phyloP scores from a whole-genome alignment of 1,284 basidiomycete genomes.

The Rhodotorula sp. region DNA sequence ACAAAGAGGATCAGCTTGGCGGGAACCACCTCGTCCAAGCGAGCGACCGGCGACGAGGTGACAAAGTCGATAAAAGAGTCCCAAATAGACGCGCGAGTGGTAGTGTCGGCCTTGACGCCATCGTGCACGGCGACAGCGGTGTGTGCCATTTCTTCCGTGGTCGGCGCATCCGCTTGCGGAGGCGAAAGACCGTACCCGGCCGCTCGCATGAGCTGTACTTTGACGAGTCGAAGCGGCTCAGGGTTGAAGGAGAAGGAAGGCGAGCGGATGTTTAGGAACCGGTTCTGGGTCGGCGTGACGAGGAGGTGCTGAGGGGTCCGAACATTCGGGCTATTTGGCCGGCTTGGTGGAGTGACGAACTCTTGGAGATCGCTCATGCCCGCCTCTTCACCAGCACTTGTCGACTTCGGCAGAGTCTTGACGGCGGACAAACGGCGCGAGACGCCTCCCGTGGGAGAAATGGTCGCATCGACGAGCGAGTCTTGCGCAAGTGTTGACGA shows the following conservation, averaged over 20 bases:
- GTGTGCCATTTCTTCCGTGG: background rate
- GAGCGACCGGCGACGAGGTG: conserved; percentile 13
- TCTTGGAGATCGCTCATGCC: too few species aligned
- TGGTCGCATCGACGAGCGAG: conserved; percentile 18
- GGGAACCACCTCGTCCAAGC: conserved; percentile 34
- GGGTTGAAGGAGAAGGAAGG: conserved; percentile 37
- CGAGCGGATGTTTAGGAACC: background rate
- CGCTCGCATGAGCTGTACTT: conserved; percentile 27
- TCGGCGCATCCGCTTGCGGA: background rate
- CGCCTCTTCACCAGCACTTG: too few species aligned
- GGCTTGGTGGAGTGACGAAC: background rate
- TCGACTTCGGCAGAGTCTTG: too few species aligned
- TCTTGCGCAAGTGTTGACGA: conserved; percentile 15
- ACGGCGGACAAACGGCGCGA: conserved; percentile 10
- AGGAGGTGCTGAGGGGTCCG: conserved; percentile 26
- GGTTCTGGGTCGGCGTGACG: conserved; percentile 4
- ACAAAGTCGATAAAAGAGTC: conserved; percentile 12
- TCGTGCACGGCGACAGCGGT: conserved; percentile 7
- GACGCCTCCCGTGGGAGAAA: conserved; percentile 20
- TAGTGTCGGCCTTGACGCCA: background rate
- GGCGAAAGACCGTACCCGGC: conserved; percentile 12
- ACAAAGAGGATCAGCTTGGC: conserved; percentile 37
- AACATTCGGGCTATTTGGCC: conserved; percentile 4
- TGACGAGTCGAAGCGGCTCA: conserved; percentile 35
- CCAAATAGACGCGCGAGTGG: background rate